Evolutionary conservation across 2,329 filamentous ascomycete genomes (phyloP).

Genomic region (Penicillium psychrosexuale): DNA sequence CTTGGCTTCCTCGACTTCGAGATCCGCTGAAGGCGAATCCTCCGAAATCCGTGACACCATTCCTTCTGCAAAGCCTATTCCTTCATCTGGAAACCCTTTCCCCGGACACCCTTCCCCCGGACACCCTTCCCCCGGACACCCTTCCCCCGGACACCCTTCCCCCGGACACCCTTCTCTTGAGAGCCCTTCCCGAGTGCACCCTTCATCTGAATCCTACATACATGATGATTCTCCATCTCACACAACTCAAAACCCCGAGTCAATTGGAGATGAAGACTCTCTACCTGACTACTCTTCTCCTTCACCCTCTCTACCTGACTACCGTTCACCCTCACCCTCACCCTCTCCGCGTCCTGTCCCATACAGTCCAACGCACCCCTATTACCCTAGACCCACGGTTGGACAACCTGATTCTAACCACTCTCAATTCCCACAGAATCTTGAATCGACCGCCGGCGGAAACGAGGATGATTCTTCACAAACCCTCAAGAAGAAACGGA

Average conservation of each 20-base stretch:
- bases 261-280: not conserved
- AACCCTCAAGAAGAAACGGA: constrained; percentile 44
- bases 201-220: not conserved
- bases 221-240: not conserved
- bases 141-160: not conserved
- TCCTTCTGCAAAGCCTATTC: not conserved
- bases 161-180: not conserved
- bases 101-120: not conserved
- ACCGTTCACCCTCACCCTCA: not conserved
- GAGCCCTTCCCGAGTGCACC: not conserved
- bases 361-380: not conserved
- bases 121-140: not conserved
- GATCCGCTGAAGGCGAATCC: not conserved
- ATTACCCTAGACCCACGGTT: not conserved
- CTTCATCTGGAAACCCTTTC: not conserved
- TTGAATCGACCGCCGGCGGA: constrained; percentile 6
- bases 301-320: not conserved
- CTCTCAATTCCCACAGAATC: not conserved
- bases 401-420: not conserved
- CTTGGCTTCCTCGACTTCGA: not conserved
- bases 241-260: not conserved
- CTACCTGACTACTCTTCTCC: not conserved
- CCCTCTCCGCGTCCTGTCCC: not conserved
- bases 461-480: constrained; percentile 26
- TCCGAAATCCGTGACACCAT: not conserved